These are phyloP conservation scores for Entelexis sorbosivorans DNA, from an alignment of 1,139 yeast species.

Conservation along the genomic window DNA sequence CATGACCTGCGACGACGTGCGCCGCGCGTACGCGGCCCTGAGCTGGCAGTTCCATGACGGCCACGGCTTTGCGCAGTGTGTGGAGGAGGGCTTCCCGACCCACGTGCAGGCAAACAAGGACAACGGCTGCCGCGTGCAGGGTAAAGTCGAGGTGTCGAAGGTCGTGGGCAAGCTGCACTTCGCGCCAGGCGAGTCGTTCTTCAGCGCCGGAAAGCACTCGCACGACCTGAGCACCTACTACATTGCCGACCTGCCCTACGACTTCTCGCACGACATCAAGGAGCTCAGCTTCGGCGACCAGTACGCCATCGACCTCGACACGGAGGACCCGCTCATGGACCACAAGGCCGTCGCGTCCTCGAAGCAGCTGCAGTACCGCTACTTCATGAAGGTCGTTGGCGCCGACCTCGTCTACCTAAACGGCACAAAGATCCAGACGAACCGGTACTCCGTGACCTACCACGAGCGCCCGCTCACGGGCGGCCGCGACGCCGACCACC, in stretches of 20 bases:
- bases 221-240: constrained; percentile 74
- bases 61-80: constrained; percentile 76
- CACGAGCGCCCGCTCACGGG: constrained; percentile 80
- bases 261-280: constrained; percentile 58
- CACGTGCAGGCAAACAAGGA: constrained; percentile 46
- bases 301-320: constrained; percentile 25
- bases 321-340: constrained; percentile 42
- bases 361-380: constrained; percentile 59
- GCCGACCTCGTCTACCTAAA: constrained; percentile 65
- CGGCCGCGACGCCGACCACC: constrained; percentile 84
- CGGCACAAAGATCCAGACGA: constrained; percentile 51
- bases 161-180: constrained; percentile 87
- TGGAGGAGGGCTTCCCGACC: constrained; percentile 68
- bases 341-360: constrained; percentile 35
- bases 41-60: constrained; percentile 93
- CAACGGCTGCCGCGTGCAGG: constrained; percentile 84
- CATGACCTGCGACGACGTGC: constrained; percentile 73
- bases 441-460: constrained; percentile 81
- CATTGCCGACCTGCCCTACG: constrained; percentile 44
- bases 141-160: constrained; percentile 68
- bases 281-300: constrained; percentile 66
- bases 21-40: constrained; percentile 59
- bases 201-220: constrained; percentile 43
- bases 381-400: constrained; percentile 81
- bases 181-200: constrained; percentile 77